These are phyloP conservation scores for Sclerotinia trifoliorum DNA, from an alignment of 2,329 filamentous ascomycete genomes.

Conservation along the genomic window DNA sequence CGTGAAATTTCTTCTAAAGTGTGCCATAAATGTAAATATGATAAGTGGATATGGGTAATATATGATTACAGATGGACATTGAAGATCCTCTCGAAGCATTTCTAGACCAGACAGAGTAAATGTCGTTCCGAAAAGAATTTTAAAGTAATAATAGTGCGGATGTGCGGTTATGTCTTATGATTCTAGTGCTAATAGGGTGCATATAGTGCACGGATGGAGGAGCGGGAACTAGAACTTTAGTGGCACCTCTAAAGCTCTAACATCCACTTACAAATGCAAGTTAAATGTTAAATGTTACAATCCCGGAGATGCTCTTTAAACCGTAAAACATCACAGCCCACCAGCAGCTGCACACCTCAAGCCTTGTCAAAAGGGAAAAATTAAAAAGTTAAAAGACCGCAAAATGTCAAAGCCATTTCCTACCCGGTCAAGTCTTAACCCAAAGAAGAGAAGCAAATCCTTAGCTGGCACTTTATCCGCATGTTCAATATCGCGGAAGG, in stretches of 20 bases:
- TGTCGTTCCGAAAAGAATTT: not conserved
- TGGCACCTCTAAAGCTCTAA: not conserved
- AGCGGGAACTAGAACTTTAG: constrained; percentile 16
- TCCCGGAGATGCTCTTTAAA: constrained; percentile 5
- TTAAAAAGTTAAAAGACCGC: not conserved
- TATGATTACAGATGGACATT: not conserved
- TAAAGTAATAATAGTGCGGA: not conserved
- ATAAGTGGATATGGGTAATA: not conserved
- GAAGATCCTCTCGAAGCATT: not conserved
- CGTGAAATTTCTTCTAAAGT: not conserved
- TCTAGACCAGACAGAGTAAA: not conserved
- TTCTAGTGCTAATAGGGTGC: constrained; percentile 4
- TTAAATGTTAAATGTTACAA: not conserved
- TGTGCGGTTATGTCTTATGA: not conserved
- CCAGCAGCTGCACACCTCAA: not conserved
- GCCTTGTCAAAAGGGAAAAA: not conserved
- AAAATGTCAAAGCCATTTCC: not conserved
- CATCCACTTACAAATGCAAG: constrained; percentile 6
- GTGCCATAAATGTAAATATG: not conserved
- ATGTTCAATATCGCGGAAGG: constrained; percentile 4
- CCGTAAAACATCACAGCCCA: not conserved
- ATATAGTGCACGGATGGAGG: constrained; percentile 18
- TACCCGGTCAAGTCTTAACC: not conserved
- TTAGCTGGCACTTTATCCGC: not conserved
- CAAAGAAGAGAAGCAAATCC: not conserved